Evolutionary conservation across 2,329 filamentous ascomycete genomes (phyloP).

Genomic region (Neonectria magnoliae): DNA sequence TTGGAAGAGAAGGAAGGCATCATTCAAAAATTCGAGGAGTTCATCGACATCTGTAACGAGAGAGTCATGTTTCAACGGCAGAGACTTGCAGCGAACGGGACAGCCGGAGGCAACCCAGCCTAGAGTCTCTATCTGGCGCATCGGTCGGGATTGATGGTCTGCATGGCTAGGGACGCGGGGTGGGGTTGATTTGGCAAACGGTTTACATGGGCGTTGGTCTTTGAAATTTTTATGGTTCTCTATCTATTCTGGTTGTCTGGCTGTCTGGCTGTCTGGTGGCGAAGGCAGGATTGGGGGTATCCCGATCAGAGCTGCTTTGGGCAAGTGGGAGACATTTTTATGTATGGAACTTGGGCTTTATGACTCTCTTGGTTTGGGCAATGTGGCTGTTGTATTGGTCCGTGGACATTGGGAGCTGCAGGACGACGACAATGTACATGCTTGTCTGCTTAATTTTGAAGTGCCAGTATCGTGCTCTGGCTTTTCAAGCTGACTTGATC

Average conservation of each 20-base stretch:
- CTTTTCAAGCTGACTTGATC: too few species aligned
- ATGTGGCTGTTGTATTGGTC: slow-evolving; percentile 15
- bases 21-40: slow-evolving; percentile 73
- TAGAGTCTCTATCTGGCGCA: slow-evolving; percentile 32
- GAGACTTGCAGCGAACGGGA: slow-evolving; percentile 52
- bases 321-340: slow-evolving; percentile 34
- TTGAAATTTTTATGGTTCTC: slow-evolving; percentile 13
- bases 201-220: slow-evolving; percentile 35
- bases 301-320: slow-evolving; percentile 22
- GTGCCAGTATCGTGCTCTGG: neutral
- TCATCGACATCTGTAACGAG: slow-evolving; percentile 75
- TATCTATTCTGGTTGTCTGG: slow-evolving; percentile 2
- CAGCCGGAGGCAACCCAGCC: slow-evolving; percentile 41
- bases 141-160: slow-evolving; percentile 28
- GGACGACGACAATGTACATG: slow-evolving; percentile 18
- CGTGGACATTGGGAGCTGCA: slow-evolving; percentile 10
- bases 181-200: slow-evolving; percentile 24
- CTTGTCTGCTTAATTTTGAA: slow-evolving; percentile 9
- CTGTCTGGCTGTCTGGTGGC: slow-evolving; percentile 15
- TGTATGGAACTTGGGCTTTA: slow-evolving; percentile 34
- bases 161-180: slow-evolving; percentile 27
- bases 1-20: slow-evolving; percentile 71
- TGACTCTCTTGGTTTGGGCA: slow-evolving; percentile 27
- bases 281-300: slow-evolving; percentile 27
- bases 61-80: slow-evolving; percentile 72